Conservation (phyloP, 202 grass and related monocot species). For the Cymbopogon flexuosus region DNA sequence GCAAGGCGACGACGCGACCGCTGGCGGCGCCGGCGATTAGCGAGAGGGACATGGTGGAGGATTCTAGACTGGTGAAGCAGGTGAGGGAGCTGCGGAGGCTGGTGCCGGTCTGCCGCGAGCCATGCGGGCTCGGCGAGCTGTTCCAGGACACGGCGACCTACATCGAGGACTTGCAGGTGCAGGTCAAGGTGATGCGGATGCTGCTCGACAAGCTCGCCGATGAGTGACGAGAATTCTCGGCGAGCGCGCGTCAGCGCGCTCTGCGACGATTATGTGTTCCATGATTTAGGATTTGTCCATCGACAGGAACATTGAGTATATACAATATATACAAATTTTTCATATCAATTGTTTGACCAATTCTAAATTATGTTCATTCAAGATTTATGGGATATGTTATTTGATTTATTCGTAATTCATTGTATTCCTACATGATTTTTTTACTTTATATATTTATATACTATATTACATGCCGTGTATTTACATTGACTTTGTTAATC, state of each 20-base stretch:
- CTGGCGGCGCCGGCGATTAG: neutral
- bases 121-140: constrained; percentile 38
- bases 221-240: neutral
- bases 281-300: neutral
- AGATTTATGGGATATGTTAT: neutral
- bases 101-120: constrained; percentile 41
- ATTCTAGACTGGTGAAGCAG: constrained; percentile 30
- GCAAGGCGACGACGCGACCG: neutral
- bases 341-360: constrained; percentile 2
- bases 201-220: constrained; percentile 51
- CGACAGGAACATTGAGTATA: neutral
- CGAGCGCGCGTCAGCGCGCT: neutral
- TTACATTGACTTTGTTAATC: neutral
- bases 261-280: neutral
- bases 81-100: constrained; percentile 48
- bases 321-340: constrained; percentile 22
- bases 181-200: constrained; percentile 35
- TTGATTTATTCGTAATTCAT: neutral
- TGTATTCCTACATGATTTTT: neutral
- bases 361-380: neutral
- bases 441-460: neutral
- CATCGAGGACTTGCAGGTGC: constrained; percentile 47
- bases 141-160: constrained; percentile 41
- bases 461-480: neutral
- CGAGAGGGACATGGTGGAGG: constrained; percentile 24